Percentiles rank a stretch among this genome's conserved stretches.
Evolutionary conservation across 2,329 filamentous ascomycete genomes (phyloP).

Genomic region (Fusarium haematococcum): DNA sequence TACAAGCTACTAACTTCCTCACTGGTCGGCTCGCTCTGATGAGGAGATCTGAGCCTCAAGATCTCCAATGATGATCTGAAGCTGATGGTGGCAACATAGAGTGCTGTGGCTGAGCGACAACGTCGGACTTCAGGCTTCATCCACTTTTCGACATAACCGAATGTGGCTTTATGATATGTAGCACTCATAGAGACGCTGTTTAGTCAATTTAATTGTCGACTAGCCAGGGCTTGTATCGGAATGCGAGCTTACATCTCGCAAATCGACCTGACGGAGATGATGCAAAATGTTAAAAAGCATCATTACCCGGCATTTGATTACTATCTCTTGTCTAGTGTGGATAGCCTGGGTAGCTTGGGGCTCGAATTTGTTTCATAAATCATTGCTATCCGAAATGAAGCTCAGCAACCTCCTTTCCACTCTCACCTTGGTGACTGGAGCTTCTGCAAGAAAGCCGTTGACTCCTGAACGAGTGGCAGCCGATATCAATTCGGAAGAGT

Average conservation of each 20-base stretch:
- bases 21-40: background rate
- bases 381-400: constrained; percentile 6
- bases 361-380: background rate
- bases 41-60: background rate
- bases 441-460: constrained; percentile 1
- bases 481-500: constrained; percentile 22
- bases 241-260: background rate
- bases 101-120: background rate
- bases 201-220: background rate
- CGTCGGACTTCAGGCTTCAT: background rate
- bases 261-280: background rate
- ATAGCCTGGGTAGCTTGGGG: background rate
- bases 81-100: background rate
- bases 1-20: background rate
- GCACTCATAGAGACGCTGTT: background rate
- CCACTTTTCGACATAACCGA: background rate
- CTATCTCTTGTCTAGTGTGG: background rate
- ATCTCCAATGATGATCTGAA: background rate
- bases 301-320: background rate
- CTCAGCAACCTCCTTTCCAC: background rate
- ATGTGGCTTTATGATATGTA: background rate
- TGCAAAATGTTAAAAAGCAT: background rate
- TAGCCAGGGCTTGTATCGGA: background rate
- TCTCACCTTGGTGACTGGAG: background rate
- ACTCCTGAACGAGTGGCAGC: constrained; percentile 15